phyloP scores from a whole-genome alignment of 2,329 filamentous ascomycete species.

The Pseudogymnoascus sp. region DNA sequence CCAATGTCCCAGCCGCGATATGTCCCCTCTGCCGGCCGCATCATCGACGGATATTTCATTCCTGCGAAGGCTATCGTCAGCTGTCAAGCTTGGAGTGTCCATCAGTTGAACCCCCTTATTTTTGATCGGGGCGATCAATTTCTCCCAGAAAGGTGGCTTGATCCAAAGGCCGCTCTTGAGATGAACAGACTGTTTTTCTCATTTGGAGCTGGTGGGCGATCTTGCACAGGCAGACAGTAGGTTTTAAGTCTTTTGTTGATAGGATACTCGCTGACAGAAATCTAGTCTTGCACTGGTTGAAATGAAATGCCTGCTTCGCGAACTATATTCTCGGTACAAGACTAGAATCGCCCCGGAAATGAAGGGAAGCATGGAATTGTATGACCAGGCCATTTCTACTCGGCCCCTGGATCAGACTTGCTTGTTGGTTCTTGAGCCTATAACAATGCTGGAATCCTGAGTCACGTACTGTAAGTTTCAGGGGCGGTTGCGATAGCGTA shows the following conservation, averaged over 20 bases:
- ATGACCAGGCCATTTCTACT: constrained; percentile 60
- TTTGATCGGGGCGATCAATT: constrained; percentile 75
- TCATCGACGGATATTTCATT: constrained; percentile 46
- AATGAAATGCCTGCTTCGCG: constrained; percentile 58
- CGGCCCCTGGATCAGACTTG: constrained; percentile 53
- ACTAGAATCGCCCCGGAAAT: constrained; percentile 47
- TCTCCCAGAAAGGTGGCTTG: constrained; percentile 77
- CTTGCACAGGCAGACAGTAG: constrained; percentile 60
- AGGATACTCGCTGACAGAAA: constrained; percentile 1
- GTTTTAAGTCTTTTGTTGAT: constrained; percentile 25
- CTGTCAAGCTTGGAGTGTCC: constrained; percentile 53
- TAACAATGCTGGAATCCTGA: not conserved
- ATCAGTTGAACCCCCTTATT: constrained; percentile 52
- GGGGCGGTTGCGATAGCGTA: too few relatives aligned
- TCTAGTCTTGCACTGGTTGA: constrained; percentile 53
- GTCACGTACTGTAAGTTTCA: not conserved
- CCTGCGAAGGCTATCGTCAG: constrained; percentile 50
- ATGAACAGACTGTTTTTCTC: constrained; percentile 55
- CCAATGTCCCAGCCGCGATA: constrained; percentile 59
- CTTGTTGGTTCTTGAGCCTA: constrained; percentile 32
- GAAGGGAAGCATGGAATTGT: constrained; percentile 51
- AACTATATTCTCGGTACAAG: constrained; percentile 50
- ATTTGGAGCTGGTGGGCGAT: constrained; percentile 57
- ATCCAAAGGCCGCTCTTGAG: constrained; percentile 63
- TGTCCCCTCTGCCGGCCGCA: constrained; percentile 45